Evolutionary conservation across 176 grass and related monocot species (phyloP).

Genomic region (Carex cristatella): DNA sequence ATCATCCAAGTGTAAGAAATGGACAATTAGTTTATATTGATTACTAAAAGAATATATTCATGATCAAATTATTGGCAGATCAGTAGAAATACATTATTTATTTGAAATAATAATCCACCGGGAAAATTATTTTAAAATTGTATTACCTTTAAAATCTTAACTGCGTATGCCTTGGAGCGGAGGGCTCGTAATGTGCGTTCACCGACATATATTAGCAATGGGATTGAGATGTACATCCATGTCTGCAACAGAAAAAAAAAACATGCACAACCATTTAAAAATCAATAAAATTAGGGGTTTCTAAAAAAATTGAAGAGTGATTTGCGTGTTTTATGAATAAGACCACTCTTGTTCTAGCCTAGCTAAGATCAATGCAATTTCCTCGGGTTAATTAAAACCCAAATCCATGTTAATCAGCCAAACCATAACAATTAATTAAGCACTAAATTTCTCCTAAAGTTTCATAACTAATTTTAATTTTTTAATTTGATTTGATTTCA

Average conservation of each 20-base stretch:
- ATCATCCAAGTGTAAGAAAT: conserved; percentile 11
- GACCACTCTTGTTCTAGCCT: background rate
- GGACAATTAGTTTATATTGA: background rate
- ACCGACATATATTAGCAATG: conserved; percentile 64
- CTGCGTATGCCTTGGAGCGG: conserved; percentile 78
- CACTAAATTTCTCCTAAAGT: background rate
- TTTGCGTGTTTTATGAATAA: background rate
- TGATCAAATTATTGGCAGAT: background rate
- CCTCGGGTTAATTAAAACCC: background rate
- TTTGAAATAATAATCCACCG: background rate
- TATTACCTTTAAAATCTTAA: conserved; percentile 87
- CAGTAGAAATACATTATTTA: background rate
- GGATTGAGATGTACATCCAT: conserved; percentile 98
- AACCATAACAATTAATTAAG: background rate
- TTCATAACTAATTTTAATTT: background rate
- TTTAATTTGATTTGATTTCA: background rate
- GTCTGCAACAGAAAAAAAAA: conserved; percentile 44
- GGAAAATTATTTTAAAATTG: background rate
- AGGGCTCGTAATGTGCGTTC: conserved; percentile 72
- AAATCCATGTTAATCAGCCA: background rate
- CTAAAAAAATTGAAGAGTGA: background rate
- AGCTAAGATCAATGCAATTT: background rate
- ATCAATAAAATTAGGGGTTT: background rate
- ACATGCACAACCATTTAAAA: background rate
- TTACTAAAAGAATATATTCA: background rate